Evolutionary conservation across 768 basidiomycete genomes (phyloP), one percentile per base, ranked within the genome.

Genomic region (Scleroderma citrinum): DNA sequence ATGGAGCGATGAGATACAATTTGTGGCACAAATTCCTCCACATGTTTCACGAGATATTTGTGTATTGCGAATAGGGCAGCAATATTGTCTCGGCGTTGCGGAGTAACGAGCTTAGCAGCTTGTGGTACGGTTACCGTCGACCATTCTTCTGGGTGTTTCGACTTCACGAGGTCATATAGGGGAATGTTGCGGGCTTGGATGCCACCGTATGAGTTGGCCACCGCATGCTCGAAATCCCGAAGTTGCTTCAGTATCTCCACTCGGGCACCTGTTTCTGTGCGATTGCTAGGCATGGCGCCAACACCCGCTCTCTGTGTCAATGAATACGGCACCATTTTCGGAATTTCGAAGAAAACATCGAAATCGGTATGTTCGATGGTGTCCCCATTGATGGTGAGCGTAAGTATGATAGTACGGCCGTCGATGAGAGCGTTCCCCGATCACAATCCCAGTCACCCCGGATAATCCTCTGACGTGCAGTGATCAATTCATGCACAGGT

Each of bases 271-370:
- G 76, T 63, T 50, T 85, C 67, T 5, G 56, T 54, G 14, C 59
- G 57, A 24, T 61, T 69, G 7, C 44, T 37, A 1, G 76, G 62
- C 20, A 60, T 47, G 0, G 54, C 55, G 1, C 57, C 49, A 1
- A 37, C 36, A 1, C 83, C 81, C 57, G 82, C 84, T 29, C 79
- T 72, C 31, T 54, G 54, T 1, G 73, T 69, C 7, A 81, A 68
- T 51, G 77, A 71, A 36, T 51, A 44, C 13, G 76, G 60, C 21
- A 80, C 66, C 57, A 85, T 72, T n/a, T 67, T 63, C 0, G 85
- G 84, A n/a, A 87, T 67, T 21, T 71, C 57, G 60, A 83, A 86
- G 57, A 74, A 70, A 56, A 85, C 69, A 50, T 89, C 84, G n/a
- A 69, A 56, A 11, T 69, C 68, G 16, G 67, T 56, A 50, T 78